phyloP scores from a whole-genome alignment of 73 alveolate genomes.

The Uronychia binucleata region DNA sequence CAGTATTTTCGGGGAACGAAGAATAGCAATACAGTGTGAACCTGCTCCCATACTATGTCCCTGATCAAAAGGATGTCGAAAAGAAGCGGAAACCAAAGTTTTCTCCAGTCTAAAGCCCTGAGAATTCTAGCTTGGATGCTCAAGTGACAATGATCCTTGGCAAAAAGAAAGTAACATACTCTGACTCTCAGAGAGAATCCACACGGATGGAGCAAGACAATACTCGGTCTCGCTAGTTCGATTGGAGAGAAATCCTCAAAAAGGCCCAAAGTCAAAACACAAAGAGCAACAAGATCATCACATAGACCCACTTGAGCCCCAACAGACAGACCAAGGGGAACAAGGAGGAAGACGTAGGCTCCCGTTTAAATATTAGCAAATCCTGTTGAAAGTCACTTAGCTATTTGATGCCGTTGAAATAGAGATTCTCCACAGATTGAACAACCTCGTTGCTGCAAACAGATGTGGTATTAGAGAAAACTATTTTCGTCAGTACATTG shows the following conservation, averaged over 20 bases:
- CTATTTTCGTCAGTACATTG: not conserved
- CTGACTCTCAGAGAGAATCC: not conserved
- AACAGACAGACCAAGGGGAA: not conserved
- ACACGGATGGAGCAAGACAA: not conserved
- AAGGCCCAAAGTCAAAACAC: not conserved
- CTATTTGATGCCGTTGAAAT: not conserved
- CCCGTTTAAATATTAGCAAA: not conserved
- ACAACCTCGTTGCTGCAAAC: not conserved
- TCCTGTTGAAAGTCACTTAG: not conserved
- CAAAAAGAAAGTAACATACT: not conserved
- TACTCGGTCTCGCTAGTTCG: not conserved
- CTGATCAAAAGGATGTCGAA: not conserved
- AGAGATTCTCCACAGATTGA: not conserved
- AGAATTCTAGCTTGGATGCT: not conserved
- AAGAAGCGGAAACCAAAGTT: not conserved
- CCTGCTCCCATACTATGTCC: not conserved
- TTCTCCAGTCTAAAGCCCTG: not conserved
- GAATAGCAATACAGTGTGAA: not conserved
- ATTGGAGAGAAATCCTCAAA: not conserved
- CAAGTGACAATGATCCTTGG: not conserved
- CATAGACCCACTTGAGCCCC: not conserved
- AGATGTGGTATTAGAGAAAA: not conserved
- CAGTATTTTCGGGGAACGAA: not conserved
- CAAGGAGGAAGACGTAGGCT: not conserved
- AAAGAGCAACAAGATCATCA: not conserved